A percentile compares a stretch with the other conserved stretches of the same genome.
Evolutionary conservation across 2,329 filamentous ascomycete species (phyloP).

Genomic region (Trichoderma atrobrunneum): DNA sequence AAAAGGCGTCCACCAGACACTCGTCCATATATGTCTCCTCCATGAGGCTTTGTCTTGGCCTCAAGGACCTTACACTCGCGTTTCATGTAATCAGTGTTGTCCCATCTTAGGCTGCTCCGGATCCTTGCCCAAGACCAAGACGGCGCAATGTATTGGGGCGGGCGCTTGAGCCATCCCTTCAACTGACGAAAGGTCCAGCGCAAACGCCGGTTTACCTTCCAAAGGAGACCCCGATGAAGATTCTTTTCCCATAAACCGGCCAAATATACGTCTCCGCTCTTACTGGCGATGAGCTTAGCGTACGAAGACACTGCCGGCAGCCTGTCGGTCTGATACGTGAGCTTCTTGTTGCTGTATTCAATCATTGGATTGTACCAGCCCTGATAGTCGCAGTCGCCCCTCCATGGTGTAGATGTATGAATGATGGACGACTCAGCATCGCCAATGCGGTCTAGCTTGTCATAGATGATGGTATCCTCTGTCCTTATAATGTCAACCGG

Average conservation of each 20-base stretch:
- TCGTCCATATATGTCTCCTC: neutral
- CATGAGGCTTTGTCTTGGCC: neutral
- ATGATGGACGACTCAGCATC: neutral
- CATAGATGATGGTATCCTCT: neutral
- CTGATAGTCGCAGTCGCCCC: neutral
- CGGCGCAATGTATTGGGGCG: neutral
- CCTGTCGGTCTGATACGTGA: neutral
- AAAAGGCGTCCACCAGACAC: neutral
- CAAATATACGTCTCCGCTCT: neutral
- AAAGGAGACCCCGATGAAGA: neutral
- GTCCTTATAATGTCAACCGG: constrained; percentile 2
- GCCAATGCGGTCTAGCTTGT: neutral
- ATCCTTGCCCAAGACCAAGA: constrained; percentile 7
- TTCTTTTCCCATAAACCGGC: neutral
- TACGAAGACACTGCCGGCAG: neutral
- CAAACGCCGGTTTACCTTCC: neutral
- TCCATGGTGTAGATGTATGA: neutral
- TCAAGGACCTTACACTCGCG: neutral
- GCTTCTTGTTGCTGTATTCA: neutral
- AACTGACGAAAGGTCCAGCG: neutral
- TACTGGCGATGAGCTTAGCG: neutral
- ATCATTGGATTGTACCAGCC: neutral
- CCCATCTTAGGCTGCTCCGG: neutral
- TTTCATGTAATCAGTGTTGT: neutral
- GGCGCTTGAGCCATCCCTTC: neutral